Evolutionary conservation across 192 early-diverging fungal genomes (phyloP).

Genomic region (Backusella australiensis): DNA sequence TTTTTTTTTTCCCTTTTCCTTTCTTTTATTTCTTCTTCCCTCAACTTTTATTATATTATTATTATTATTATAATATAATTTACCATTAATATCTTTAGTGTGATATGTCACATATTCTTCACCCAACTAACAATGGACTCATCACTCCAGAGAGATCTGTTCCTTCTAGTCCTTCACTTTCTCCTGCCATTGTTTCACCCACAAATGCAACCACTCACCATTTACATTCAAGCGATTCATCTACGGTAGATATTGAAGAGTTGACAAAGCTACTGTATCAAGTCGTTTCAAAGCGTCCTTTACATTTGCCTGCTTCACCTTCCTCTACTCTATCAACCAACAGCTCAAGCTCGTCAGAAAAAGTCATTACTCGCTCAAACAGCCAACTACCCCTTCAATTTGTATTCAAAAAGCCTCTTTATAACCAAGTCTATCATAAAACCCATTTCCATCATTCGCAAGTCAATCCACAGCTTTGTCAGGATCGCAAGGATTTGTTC

Average conservation of each 20-base stretch:
- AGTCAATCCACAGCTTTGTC: background rate
- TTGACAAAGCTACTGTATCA: slow-evolving; percentile 3
- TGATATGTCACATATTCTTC: background rate
- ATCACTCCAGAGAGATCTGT: slow-evolving; percentile 16
- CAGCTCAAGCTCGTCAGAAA: background rate
- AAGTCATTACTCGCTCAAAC: background rate
- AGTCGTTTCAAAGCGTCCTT: background rate
- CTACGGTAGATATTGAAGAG: slow-evolving; percentile 4
- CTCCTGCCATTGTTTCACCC: slow-evolving; percentile 2
- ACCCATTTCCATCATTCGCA: slow-evolving; percentile 29
- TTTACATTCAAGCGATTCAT: background rate
- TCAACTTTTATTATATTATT: background rate
- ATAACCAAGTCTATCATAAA: slow-evolving; percentile 28
- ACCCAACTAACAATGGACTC: background rate
- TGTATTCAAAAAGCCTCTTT: slow-evolving; percentile 24
- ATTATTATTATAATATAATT: background rate
- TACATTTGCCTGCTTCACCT: background rate
- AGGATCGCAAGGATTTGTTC: slow-evolving; percentile 12
- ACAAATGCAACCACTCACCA: slow-evolving; percentile 10
- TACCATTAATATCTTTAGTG: background rate
- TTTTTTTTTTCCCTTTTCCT: background rate
- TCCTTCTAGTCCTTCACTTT: slow-evolving; percentile 13
- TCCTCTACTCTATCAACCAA: background rate
- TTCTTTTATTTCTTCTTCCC: background rate
- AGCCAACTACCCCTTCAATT: slow-evolving; percentile 13